These are phyloP conservation scores for Malbranchea zuffiana DNA, from an alignment of 2,329 filamentous ascomycete species.

Conservation along the genomic window DNA sequence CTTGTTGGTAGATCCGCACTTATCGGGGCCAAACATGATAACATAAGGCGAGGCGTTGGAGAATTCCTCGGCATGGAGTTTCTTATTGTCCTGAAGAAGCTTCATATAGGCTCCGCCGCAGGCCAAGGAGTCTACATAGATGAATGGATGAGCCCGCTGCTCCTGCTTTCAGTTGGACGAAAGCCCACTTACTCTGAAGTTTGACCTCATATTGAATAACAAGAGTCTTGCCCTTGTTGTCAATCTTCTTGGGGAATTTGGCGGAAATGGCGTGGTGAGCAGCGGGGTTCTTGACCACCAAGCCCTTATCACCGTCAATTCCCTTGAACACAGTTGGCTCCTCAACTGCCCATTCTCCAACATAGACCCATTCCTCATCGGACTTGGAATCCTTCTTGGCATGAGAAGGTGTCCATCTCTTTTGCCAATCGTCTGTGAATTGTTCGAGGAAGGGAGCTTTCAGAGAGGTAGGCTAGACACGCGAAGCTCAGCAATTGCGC, in stretches of 20 bases:
- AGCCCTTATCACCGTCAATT: constrained; percentile 87
- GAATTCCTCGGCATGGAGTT: constrained; percentile 95
- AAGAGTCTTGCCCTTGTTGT: constrained; percentile 93
- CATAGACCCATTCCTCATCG: constrained; percentile 89
- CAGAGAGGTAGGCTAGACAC: constrained; percentile 62
- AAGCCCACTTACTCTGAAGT: constrained; percentile 76
- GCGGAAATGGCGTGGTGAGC: constrained; percentile 98
- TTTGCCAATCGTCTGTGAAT: constrained; percentile 93
- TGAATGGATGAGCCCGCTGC: constrained; percentile 6
- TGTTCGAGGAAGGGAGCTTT: constrained; percentile 97
- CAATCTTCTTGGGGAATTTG: constrained; percentile 92
- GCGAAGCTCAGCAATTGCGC: constrained; percentile 14
- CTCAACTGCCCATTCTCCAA: constrained; percentile 94
- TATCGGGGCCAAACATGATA: constrained; percentile 99
- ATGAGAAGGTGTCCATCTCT: constrained; percentile 85
- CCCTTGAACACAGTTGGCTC: constrained; percentile 85
- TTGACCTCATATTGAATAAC: constrained; percentile 99
- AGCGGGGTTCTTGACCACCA: constrained; percentile 95
- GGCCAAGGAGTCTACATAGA: constrained; percentile 68
- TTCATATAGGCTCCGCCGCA: constrained; percentile 99
- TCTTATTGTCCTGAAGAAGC: constrained; percentile 94
- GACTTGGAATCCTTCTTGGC: constrained; percentile 86
- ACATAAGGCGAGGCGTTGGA: constrained; percentile 94
- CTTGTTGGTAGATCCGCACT: constrained; percentile 99
- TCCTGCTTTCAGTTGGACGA: background rate